Percentiles rank a stretch among this genome's conserved stretches.
phyloP scores from a whole-genome alignment of 2,329 filamentous ascomycete genomes.

The Verticillium alfalfae region DNA sequence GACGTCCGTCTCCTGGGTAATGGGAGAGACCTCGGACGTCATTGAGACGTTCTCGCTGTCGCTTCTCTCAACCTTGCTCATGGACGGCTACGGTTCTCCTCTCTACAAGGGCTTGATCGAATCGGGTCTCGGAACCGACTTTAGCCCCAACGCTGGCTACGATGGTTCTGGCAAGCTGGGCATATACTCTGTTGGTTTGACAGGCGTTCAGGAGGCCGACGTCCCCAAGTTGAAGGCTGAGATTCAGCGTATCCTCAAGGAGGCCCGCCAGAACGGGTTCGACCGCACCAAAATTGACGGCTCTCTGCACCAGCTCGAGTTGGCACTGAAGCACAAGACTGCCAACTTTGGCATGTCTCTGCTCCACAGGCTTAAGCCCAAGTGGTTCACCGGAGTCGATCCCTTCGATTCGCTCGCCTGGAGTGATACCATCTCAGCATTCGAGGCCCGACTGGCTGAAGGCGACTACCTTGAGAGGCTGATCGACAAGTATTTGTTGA shows the following conservation, averaged over 20 bases:
- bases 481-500: constrained; percentile 84
- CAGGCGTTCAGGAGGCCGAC: constrained; percentile 78
- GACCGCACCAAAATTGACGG: constrained; percentile 88
- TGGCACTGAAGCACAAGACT: constrained; percentile 93
- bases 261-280: constrained; percentile 71
- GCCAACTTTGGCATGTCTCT: constrained; percentile 90
- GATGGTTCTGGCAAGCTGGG: constrained; percentile 71
- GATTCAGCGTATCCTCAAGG: constrained; percentile 66
- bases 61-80: constrained; percentile 74
- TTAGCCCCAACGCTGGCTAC: constrained; percentile 90
- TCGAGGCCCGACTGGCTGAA: constrained; percentile 70
- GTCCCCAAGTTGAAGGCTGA: constrained; percentile 70
- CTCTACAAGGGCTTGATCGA: constrained; percentile 87
- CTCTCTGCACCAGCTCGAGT: constrained; percentile 86
- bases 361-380: constrained; percentile 80
- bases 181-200: constrained; percentile 86
- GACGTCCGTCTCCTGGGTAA: constrained; percentile 89
- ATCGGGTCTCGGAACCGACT: constrained; percentile 83
- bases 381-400: constrained; percentile 94
- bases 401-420: constrained; percentile 87
- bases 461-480: constrained; percentile 78
- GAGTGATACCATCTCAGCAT: constrained; percentile 81
- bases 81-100: constrained; percentile 94
- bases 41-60: constrained; percentile 84
- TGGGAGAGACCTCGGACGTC: constrained; percentile 75